Percentiles rank a stretch among this genome's conserved stretches.
Conservation (phyloP, 2,329 filamentous ascomycete genomes). For the Pyrenochaeta sp. region DNA sequence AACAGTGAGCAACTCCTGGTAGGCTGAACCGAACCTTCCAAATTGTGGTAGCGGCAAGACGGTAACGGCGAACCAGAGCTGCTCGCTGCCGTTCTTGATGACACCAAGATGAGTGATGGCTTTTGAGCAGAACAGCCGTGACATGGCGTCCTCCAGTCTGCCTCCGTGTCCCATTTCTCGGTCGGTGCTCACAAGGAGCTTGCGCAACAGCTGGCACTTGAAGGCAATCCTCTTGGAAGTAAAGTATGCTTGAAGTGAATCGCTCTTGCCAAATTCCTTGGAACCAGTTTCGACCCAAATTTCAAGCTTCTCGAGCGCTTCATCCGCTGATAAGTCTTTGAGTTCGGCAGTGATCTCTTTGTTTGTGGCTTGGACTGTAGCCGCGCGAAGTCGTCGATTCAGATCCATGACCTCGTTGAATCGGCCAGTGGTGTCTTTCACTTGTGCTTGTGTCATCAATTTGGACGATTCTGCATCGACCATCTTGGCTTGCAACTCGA, state of each 20-base stretch:
- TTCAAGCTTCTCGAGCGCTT: slow-evolving; percentile 85
- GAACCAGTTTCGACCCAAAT: slow-evolving; percentile 65
- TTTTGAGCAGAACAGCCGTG: slow-evolving; percentile 69
- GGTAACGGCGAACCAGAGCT: slow-evolving; percentile 82
- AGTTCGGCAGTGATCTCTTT: slow-evolving; percentile 95
- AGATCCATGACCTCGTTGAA: slow-evolving; percentile 96
- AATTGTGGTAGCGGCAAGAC: slow-evolving; percentile 83
- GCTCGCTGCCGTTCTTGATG: slow-evolving; percentile 83
- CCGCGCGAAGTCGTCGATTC: slow-evolving; percentile 91
- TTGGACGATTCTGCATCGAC: slow-evolving; percentile 93
- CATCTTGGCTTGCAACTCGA: slow-evolving; percentile 82
- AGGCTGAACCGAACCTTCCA: slow-evolving; percentile 76
- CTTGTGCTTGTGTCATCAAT: slow-evolving; percentile 90
- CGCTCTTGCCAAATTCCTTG: slow-evolving; percentile 72
- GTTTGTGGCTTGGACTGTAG: slow-evolving; percentile 87
- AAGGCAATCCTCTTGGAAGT: slow-evolving; percentile 88
- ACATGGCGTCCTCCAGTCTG: slow-evolving; percentile 79
- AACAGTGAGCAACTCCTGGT: slow-evolving; percentile 90
- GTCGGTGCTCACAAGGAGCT: slow-evolving; percentile 24
- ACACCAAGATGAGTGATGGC: slow-evolving; percentile 85
- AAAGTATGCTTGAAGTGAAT: slow-evolving; percentile 87
- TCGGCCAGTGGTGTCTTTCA: slow-evolving; percentile 85
- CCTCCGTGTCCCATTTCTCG: slow-evolving; percentile 72
- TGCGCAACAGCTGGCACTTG: slow-evolving; percentile 67
- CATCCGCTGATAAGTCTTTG: slow-evolving; percentile 83